These are phyloP conservation scores for Pilaira anomala DNA, from an alignment of 192 early-diverging fungal species.

Conservation along the genomic window DNA sequence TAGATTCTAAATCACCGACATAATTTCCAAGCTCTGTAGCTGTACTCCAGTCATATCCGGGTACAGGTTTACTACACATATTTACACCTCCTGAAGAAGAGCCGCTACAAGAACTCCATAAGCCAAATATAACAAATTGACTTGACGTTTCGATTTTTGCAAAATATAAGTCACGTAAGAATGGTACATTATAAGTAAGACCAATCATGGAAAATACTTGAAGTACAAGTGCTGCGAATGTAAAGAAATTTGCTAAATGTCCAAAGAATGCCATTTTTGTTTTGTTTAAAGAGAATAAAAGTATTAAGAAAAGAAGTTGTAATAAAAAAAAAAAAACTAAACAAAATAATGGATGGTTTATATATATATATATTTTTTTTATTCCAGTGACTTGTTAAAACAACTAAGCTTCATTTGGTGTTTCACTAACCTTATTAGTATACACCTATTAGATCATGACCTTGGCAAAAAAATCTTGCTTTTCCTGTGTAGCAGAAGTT, in stretches of 20 bases:
- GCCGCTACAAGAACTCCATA: slow-evolving; percentile 27
- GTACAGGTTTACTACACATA: slow-evolving; percentile 14
- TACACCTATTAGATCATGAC: no score
- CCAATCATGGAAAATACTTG: slow-evolving; percentile 27
- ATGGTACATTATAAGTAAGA: slow-evolving; percentile 26
- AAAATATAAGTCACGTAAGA: slow-evolving; percentile 26
- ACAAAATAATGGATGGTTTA: background rate
- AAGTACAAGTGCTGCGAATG: slow-evolving; percentile 29
- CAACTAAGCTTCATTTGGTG: no score
- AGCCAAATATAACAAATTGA: slow-evolving; percentile 17
- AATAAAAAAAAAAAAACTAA: background rate
- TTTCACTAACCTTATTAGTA: no score
- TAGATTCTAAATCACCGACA: background rate
- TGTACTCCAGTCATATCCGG: slow-evolving; percentile 30
- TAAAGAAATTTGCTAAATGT: slow-evolving; percentile 26
- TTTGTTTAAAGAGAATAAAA: no score
- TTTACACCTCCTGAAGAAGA: background rate
- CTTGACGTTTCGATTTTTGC: background rate
- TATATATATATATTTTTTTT: no score
- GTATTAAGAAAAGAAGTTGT: no score
- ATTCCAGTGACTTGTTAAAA: no score
- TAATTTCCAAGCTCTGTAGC: slow-evolving; percentile 1
- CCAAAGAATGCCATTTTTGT: slow-evolving; percentile 24
- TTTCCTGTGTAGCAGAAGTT: no score
- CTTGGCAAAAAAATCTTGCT: no score